Evolutionary conservation across 2,329 filamentous ascomycete genomes (phyloP).

Genomic region (Rhexocercosporidium sp.): DNA sequence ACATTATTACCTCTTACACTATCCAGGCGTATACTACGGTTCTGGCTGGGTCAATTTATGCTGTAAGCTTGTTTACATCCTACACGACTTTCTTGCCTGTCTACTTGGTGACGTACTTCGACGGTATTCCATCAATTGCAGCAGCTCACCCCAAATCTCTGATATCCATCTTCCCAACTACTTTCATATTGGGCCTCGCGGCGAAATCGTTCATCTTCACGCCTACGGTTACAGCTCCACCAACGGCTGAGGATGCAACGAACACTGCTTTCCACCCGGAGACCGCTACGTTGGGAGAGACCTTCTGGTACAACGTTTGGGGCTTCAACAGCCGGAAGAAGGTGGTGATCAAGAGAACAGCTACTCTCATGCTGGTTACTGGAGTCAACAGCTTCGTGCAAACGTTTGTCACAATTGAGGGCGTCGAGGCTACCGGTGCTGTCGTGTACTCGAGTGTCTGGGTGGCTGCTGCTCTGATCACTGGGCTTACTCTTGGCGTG

Average conservation of each 20-base stretch:
- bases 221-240: conserved; percentile 58
- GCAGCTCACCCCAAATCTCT: conserved; percentile 69
- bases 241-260: conserved; percentile 58
- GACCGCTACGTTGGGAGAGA: conserved; percentile 70
- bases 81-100: conserved; percentile 73
- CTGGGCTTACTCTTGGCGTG: conserved; percentile 60
- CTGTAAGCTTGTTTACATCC: conserved; percentile 71
- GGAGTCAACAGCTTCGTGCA: conserved; percentile 66
- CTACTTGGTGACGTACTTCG: conserved; percentile 77
- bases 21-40: conserved; percentile 69
- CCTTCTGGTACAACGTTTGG: conserved; percentile 74
- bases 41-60: conserved; percentile 76
- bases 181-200: conserved; percentile 67
- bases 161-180: conserved; percentile 62
- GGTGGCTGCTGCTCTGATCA: conserved; percentile 66
- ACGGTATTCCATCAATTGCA: conserved; percentile 70
- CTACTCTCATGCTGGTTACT: conserved; percentile 61
- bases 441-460: conserved; percentile 75
- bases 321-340: conserved; percentile 68
- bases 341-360: conserved; percentile 68
- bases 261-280: conserved; percentile 64
- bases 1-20: conserved; percentile 66
- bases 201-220: conserved; percentile 80
- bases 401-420: conserved; percentile 68
- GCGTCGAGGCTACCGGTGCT: conserved; percentile 73